Percentiles rank a stretch among this genome's conserved stretches.
phyloP scores from a whole-genome alignment of 441 rosid species.

The Codiaeum variegatum region DNA sequence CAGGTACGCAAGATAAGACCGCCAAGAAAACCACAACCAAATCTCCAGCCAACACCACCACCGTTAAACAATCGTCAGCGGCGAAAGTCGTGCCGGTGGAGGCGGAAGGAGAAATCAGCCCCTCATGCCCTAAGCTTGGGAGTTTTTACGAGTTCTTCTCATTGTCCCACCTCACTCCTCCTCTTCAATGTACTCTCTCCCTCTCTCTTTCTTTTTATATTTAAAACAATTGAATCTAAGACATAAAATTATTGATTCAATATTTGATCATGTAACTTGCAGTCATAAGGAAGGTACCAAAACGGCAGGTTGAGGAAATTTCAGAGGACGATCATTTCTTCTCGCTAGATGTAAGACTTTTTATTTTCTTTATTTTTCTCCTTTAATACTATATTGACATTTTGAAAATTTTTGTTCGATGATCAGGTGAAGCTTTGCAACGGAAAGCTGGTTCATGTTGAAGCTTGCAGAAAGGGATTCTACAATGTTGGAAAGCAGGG shows the following conservation, averaged over 20 bases:
- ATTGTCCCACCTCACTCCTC: slow-evolving; percentile 56
- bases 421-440: slow-evolving; percentile 88
- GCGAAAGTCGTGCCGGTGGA: slow-evolving; percentile 26
- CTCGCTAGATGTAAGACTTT: slow-evolving; percentile 67
- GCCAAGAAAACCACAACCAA: slow-evolving; percentile 33
- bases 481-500: slow-evolving; percentile 69
- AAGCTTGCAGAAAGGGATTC: slow-evolving; percentile 76
- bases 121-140: slow-evolving; percentile 57
- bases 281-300: slow-evolving; percentile 61
- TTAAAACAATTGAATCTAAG: background rate
- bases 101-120: slow-evolving; percentile 41
- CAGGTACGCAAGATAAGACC: slow-evolving; percentile 32
- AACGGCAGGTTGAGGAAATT: slow-evolving; percentile 57
- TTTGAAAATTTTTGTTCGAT: background rate
- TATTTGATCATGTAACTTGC: slow-evolving; percentile 45
- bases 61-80: slow-evolving; percentile 29
- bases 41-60: slow-evolving; percentile 21
- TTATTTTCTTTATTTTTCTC: background rate
- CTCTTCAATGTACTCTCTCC: slow-evolving; percentile 57
- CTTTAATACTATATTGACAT: background rate
- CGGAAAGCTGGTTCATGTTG: slow-evolving; percentile 80
- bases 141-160: slow-evolving; percentile 67
- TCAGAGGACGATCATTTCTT: slow-evolving; percentile 69
- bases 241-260: slow-evolving; percentile 11
- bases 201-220: background rate